A percentile compares a stretch with the other conserved stretches of the same genome.
These are phyloP conservation scores for Daedalea quercina DNA, from an alignment of 768 basidiomycete species.

Conservation along the genomic window DNA sequence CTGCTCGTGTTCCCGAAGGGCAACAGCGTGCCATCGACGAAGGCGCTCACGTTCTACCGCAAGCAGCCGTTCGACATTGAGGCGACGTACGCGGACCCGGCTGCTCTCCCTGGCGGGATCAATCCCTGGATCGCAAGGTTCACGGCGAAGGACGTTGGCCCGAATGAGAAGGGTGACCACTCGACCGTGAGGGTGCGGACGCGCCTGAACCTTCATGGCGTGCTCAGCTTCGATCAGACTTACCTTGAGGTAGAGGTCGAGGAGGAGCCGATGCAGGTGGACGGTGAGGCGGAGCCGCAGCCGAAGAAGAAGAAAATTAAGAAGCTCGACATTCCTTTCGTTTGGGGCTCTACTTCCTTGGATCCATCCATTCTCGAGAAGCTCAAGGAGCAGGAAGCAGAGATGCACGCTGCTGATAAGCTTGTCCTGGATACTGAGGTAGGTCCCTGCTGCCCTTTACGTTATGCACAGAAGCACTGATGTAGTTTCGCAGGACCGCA, in stretches of 20 bases:
- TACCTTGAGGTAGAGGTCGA: slow-evolving; percentile 83
- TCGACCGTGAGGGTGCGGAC: slow-evolving; percentile 88
- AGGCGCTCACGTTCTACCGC: slow-evolving; percentile 92
- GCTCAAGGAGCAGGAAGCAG: slow-evolving; percentile 73
- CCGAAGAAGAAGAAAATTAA: slow-evolving; percentile 80
- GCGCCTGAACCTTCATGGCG: slow-evolving; percentile 78
- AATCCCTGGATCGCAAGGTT: slow-evolving; percentile 84
- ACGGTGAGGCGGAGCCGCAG: slow-evolving; percentile 38
- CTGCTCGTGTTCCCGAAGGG: slow-evolving; percentile 84
- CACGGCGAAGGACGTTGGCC: slow-evolving; percentile 75
- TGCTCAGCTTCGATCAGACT: slow-evolving; percentile 79
- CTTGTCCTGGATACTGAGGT: slow-evolving; percentile 98
- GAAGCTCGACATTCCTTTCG: slow-evolving; percentile 78
- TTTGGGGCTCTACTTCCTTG: slow-evolving; percentile 56
- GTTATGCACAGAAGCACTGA: slow-evolving; percentile 4
- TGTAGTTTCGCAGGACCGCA: slow-evolving; percentile 65
- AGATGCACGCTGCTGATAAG: slow-evolving; percentile 90
- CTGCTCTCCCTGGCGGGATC: slow-evolving; percentile 64
- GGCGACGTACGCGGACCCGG: slow-evolving; percentile 73
- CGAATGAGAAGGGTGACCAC: slow-evolving; percentile 62
- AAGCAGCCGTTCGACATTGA: slow-evolving; percentile 84
- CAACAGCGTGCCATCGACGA: slow-evolving; percentile 87
- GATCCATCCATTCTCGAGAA: slow-evolving; percentile 58
- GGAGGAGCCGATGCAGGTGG: slow-evolving; percentile 60
- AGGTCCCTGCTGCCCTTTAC: slow-evolving; percentile 11